These are phyloP conservation scores for Pichia sp. DNA, from an alignment of 1,139 yeast genomes.

Conservation along the genomic window DNA sequence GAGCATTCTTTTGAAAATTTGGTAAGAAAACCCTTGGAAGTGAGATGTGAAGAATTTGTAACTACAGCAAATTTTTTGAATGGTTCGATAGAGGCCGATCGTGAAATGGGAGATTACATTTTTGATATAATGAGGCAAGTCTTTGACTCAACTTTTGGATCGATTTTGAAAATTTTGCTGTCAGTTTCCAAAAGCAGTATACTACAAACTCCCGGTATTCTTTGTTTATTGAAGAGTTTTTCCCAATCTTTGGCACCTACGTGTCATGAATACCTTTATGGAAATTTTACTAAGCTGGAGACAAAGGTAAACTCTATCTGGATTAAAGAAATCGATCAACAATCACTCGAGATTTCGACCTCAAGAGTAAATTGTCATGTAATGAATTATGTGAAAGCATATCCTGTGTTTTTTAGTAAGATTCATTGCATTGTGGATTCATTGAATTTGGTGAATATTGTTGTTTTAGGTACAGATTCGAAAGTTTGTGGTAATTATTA, in stretches of 20 bases:
- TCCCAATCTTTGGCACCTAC: constrained; percentile 41
- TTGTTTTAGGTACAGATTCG: constrained; percentile 19
- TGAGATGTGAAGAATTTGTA: constrained; percentile 31
- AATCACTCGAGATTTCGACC: constrained; percentile 48
- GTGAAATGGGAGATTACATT: constrained; percentile 53
- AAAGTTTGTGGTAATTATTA: constrained; percentile 22
- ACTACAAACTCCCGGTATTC: constrained; percentile 41
- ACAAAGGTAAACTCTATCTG: constrained; percentile 55
- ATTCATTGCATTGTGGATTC: constrained; percentile 32
- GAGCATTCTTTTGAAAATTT: constrained; percentile 47
- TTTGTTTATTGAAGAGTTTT: constrained; percentile 40
- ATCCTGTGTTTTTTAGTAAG: constrained; percentile 42
- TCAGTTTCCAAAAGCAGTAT: constrained; percentile 35
- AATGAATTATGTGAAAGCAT: constrained; percentile 41
- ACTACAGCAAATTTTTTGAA: constrained; percentile 9
- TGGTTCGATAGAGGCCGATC: constrained; percentile 45
- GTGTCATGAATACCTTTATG: constrained; percentile 65
- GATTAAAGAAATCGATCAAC: constrained; percentile 55
- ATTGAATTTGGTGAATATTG: constrained; percentile 23
- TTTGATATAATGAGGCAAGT: constrained; percentile 49
- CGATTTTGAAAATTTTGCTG: constrained; percentile 37
- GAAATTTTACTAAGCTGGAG: constrained; percentile 47
- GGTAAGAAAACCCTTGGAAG: constrained; percentile 41
- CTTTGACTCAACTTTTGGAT: constrained; percentile 52
- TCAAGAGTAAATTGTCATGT: constrained; percentile 36